Conservation (phyloP, 2,329 filamentous ascomycete species). For the Verticillium zaregamsianum region DNA sequence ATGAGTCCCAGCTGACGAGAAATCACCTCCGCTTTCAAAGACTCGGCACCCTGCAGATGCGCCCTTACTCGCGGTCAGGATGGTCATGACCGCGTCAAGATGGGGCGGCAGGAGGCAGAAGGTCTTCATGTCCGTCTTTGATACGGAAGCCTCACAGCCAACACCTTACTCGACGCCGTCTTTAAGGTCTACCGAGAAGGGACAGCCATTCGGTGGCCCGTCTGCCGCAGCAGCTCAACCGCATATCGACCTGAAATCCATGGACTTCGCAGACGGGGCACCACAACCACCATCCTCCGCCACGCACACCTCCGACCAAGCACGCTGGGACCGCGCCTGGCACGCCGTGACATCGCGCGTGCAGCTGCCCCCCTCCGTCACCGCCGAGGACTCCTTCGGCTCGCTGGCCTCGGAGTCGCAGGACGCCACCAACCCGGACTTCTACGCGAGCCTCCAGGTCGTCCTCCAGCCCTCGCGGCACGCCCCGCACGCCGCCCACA, state of each 20-base stretch:
- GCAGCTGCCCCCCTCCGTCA: constrained; percentile 50
- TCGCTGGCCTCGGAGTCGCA: constrained; percentile 38
- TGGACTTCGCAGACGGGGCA: constrained; percentile 12
- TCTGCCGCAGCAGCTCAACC: constrained; percentile 7
- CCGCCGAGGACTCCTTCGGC: constrained; percentile 51
- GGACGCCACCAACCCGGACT: constrained; percentile 31
- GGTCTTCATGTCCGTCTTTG: constrained; percentile 54
- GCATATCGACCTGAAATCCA: neutral
- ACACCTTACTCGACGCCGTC: constrained; percentile 38
- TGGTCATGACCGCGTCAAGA: constrained; percentile 8
- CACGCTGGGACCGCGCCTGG: constrained; percentile 59
- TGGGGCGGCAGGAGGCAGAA: constrained; percentile 31
- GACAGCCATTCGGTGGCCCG: constrained; percentile 42
- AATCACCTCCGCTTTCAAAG: neutral
- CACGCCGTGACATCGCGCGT: constrained; percentile 55
- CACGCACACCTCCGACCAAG: constrained; percentile 41
- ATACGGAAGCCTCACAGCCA: constrained; percentile 44
- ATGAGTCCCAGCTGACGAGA: neutral
- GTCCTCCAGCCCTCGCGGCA: constrained; percentile 43
- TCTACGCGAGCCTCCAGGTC: constrained; percentile 48
- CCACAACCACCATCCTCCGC: constrained; percentile 1
- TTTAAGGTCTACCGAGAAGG: constrained; percentile 32
- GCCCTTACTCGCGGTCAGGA: neutral
- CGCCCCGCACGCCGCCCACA: constrained; percentile 46
- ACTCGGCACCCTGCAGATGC: constrained; percentile 4